Conservation (phyloP, 208 protist genomes). For the Crithidia fasciculata region DNA sequence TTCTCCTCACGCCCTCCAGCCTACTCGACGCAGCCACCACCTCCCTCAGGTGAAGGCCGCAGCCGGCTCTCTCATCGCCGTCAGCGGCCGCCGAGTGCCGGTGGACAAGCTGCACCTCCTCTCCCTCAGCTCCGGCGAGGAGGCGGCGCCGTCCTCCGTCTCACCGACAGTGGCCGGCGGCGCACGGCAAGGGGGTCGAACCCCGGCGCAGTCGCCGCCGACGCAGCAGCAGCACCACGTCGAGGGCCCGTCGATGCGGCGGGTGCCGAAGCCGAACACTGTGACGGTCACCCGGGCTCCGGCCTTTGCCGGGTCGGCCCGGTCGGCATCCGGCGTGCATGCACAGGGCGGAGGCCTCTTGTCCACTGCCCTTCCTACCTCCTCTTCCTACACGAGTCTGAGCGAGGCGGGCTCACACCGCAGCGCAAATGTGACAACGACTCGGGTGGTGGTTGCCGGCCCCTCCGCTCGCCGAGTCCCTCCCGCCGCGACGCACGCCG, state of each 20-base stretch:
- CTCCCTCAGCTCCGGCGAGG: slow-evolving; percentile 26
- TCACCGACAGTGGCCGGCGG: background rate
- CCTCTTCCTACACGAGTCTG: background rate
- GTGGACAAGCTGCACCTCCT: slow-evolving; percentile 81
- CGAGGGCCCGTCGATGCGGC: slow-evolving; percentile 57
- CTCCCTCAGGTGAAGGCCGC: slow-evolving; percentile 42
- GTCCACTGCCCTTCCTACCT: background rate
- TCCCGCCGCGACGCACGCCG: background rate
- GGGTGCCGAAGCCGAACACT: slow-evolving; percentile 29
- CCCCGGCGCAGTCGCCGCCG: background rate
- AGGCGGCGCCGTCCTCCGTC: background rate
- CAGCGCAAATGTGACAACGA: background rate
- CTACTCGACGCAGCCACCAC: slow-evolving; percentile 28
- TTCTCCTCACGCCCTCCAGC: slow-evolving; percentile 18
- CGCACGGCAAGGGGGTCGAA: too few species aligned
- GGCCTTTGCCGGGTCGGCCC: background rate
- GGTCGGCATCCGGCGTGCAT: background rate
- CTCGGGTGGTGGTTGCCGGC: slow-evolving; percentile 8
- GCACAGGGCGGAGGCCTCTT: background rate
- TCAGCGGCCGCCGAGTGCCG: slow-evolving; percentile 79
- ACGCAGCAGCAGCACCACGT: slow-evolving; percentile 18
- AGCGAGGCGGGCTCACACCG: background rate
- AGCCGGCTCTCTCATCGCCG: slow-evolving; percentile 63
- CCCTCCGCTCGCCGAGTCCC: slow-evolving; percentile 34
- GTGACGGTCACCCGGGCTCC: slow-evolving; percentile 31